phyloP scores from a whole-genome alignment of 2,329 filamentous ascomycete genomes.

The Venturia effusa region DNA sequence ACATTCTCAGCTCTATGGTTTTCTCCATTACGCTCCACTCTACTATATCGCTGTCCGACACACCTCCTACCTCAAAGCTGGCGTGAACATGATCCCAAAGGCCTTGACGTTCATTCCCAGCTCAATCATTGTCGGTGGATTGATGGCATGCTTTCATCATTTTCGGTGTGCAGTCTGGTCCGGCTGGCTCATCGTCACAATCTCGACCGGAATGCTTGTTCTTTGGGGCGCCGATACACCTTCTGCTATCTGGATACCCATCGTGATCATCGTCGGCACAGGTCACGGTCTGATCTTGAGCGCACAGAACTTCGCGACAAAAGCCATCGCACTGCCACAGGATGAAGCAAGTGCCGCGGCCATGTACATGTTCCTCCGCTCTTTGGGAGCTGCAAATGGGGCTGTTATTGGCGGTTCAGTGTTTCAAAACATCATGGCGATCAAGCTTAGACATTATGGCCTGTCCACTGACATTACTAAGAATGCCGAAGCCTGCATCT shows the following conservation, averaged over 20 bases:
- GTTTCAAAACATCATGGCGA: constrained; percentile 3
- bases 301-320: constrained; percentile 28
- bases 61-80: background rate
- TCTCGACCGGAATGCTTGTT: constrained; percentile 29
- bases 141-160: constrained; percentile 19
- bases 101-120: constrained; percentile 20
- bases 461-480: background rate
- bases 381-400: constrained; percentile 35
- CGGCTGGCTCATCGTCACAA: constrained; percentile 29
- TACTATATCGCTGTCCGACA: constrained; percentile 20
- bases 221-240: constrained; percentile 23
- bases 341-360: constrained; percentile 24
- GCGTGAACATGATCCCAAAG: background rate
- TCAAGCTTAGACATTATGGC: background rate
- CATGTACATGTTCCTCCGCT: constrained; percentile 29
- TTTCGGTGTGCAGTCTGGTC: constrained; percentile 32
- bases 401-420: constrained; percentile 18
- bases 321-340: constrained; percentile 25
- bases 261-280: constrained; percentile 29
- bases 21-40: constrained; percentile 32
- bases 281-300: constrained; percentile 33
- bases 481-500: background rate
- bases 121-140: constrained; percentile 18
- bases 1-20: constrained; percentile 26
- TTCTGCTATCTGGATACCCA: constrained; percentile 25